Evolutionary conservation across 139 green algal genomes (phyloP).

Genomic region (Picochlorum sp.): DNA sequence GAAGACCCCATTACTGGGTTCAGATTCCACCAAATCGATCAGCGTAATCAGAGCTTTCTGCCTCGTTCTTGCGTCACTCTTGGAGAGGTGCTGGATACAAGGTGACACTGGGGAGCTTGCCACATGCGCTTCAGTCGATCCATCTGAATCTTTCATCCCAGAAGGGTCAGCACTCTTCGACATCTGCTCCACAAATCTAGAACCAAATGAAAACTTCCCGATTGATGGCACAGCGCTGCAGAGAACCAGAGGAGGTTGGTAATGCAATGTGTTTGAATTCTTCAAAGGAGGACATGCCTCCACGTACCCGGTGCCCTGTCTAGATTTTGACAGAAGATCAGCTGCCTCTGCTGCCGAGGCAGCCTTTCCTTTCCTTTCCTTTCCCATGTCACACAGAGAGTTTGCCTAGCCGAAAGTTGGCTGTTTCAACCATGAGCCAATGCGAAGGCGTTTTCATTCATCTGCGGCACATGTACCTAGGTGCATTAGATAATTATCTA

Average conservation of each 20-base stretch:
- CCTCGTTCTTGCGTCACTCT: conserved; percentile 70
- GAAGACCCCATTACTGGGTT: conserved; percentile 20
- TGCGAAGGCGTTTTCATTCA: too few relatives aligned
- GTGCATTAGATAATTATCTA: too few relatives aligned
- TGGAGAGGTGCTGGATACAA: conserved; percentile 64
- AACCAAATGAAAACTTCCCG: conserved; percentile 25
- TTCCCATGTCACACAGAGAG: too few relatives aligned
- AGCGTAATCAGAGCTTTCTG: conserved; percentile 73
- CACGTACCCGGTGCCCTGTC: too few relatives aligned
- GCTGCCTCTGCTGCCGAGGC: too few relatives aligned
- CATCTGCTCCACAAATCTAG: conserved; percentile 18
- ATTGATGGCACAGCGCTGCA: background rate
- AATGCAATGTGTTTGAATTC: background rate
- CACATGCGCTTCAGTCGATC: too few relatives aligned
- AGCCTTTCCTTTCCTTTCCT: too few relatives aligned
- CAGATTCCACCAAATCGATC: conserved; percentile 22
- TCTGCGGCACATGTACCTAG: too few relatives aligned
- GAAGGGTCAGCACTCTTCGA: background rate
- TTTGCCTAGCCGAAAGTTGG: too few relatives aligned
- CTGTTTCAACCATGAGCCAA: too few relatives aligned
- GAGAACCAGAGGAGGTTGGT: background rate
- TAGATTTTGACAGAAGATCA: too few relatives aligned
- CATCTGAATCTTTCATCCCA: background rate
- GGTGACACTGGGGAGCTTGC: conserved; percentile 21
- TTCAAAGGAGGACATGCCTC: too few relatives aligned